These are phyloP conservation scores for Penicillium thymicola DNA, from an alignment of 2,329 filamentous ascomycete species.

Conservation along the genomic window DNA sequence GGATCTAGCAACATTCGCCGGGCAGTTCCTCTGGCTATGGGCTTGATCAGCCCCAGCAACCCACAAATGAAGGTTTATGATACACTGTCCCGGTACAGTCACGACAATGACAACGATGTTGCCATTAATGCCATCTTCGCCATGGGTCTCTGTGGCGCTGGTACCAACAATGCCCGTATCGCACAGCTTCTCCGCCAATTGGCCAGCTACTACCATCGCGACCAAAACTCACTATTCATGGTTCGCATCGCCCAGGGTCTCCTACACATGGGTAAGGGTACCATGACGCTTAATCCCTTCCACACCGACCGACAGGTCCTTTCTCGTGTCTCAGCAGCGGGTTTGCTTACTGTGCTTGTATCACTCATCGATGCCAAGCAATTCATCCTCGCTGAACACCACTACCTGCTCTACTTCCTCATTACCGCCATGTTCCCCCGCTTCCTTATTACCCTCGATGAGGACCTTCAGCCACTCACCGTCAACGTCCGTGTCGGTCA, in stretches of 20 bases:
- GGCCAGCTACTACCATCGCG: slow-evolving; percentile 96
- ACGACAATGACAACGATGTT: slow-evolving; percentile 98
- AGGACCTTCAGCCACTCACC: slow-evolving; percentile 86
- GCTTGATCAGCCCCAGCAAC: slow-evolving; percentile 93
- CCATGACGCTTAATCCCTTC: slow-evolving; percentile 94
- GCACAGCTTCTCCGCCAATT: slow-evolving; percentile 92
- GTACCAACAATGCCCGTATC: slow-evolving; percentile 95
- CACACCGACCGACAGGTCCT: slow-evolving; percentile 96
- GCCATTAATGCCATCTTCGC: slow-evolving; percentile 98
- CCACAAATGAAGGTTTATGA: slow-evolving; percentile 99
- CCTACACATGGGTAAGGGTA: slow-evolving; percentile 98
- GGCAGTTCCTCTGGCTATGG: slow-evolving; percentile 94
- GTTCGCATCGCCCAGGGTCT: slow-evolving; percentile 97
- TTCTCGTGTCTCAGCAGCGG: slow-evolving; percentile 84
- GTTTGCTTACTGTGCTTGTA: slow-evolving; percentile 83
- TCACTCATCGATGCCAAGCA: slow-evolving; percentile 95
- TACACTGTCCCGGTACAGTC: slow-evolving; percentile 92
- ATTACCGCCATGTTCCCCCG: slow-evolving; percentile 95
- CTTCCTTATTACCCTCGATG: slow-evolving; percentile 93
- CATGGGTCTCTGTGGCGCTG: slow-evolving; percentile 94
- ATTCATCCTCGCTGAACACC: slow-evolving; percentile 67
- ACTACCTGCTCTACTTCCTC: slow-evolving; percentile 97
- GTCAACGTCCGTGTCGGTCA: slow-evolving; percentile 97
- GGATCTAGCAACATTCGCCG: slow-evolving; percentile 96
- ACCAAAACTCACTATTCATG: slow-evolving; percentile 97